These are phyloP conservation scores for Talaromyces wortmannii DNA, from an alignment of 495 filamentous ascomycete species.

Conservation along the genomic window DNA sequence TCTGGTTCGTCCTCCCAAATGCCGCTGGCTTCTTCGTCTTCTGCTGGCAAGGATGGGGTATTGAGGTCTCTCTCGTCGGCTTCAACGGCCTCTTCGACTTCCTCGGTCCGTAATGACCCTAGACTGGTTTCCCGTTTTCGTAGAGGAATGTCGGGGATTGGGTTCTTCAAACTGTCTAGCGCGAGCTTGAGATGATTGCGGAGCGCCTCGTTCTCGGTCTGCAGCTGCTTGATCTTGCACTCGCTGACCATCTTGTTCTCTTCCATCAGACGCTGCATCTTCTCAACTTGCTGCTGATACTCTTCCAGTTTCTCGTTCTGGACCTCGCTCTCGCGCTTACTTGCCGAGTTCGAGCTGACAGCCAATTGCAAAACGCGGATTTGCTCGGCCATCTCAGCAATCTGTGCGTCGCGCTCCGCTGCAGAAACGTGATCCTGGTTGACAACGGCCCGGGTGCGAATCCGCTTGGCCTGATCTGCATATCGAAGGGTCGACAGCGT, in stretches of 20 bases:
- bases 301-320: constrained; percentile 77
- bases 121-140: constrained; percentile 27
- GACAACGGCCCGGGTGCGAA: constrained; percentile 91
- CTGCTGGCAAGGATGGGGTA: constrained; percentile 16
- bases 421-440: constrained; percentile 87
- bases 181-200: constrained; percentile 79
- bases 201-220: constrained; percentile 84
- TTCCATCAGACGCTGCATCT: constrained; percentile 91
- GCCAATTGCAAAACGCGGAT: constrained; percentile 78
- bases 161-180: constrained; percentile 80
- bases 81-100: constrained; percentile 26
- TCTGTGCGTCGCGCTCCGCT: constrained; percentile 89
- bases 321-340: constrained; percentile 41
- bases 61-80: constrained; percentile 33
- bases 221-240: constrained; percentile 79
- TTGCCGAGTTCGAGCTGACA: constrained; percentile 46
- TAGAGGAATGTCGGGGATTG: constrained; percentile 51
- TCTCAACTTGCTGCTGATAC: constrained; percentile 77
- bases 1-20: constrained; percentile 37
- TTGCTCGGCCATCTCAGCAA: constrained; percentile 86
- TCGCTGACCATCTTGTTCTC: constrained; percentile 82
- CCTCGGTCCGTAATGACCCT: constrained; percentile 22
- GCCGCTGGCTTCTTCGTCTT: constrained; percentile 20
- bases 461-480: constrained; percentile 95
- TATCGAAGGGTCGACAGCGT: constrained; percentile 94